phyloP scores from a whole-genome alignment of 140 eudicot genomes.

The Flaveria floridana region DNA sequence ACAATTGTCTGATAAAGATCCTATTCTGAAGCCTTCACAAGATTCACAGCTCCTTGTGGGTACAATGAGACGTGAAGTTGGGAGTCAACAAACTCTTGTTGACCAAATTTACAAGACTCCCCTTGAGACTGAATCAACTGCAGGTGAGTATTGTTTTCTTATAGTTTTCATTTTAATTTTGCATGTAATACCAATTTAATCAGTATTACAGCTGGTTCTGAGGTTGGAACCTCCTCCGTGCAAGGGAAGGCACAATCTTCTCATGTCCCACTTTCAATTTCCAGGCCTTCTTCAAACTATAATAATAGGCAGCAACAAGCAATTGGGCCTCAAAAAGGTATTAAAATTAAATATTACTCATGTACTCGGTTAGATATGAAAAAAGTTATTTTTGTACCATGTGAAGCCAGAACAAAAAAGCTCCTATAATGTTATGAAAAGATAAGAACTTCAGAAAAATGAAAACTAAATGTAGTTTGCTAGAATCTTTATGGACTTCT shows the following conservation, averaged over 20 bases:
- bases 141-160: conserved; percentile 38
- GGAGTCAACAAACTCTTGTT: conserved; percentile 40
- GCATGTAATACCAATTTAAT: background rate
- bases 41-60: conserved; percentile 55
- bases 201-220: conserved; percentile 37
- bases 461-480: background rate
- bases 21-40: conserved; percentile 64
- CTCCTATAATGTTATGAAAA: background rate
- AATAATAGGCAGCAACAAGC: conserved; percentile 56
- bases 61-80: conserved; percentile 56
- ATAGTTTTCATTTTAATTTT: background rate
- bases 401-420: background rate
- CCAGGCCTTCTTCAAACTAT: conserved; percentile 66
- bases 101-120: conserved; percentile 39
- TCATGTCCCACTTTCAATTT: conserved; percentile 40
- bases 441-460: background rate
- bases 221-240: conserved; percentile 38
- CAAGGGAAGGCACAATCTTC: conserved; percentile 42
- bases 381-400: background rate
- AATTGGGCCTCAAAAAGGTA: conserved; percentile 78
- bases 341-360: background rate
- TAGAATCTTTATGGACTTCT: background rate
- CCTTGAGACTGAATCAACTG: conserved; percentile 40
- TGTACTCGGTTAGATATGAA: background rate
- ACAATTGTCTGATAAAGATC: conserved; percentile 58